Percentiles rank a stretch among this genome's conserved stretches.
Evolutionary conservation across 768 basidiomycete species (phyloP).

Genomic region (Hericium alpestre): DNA sequence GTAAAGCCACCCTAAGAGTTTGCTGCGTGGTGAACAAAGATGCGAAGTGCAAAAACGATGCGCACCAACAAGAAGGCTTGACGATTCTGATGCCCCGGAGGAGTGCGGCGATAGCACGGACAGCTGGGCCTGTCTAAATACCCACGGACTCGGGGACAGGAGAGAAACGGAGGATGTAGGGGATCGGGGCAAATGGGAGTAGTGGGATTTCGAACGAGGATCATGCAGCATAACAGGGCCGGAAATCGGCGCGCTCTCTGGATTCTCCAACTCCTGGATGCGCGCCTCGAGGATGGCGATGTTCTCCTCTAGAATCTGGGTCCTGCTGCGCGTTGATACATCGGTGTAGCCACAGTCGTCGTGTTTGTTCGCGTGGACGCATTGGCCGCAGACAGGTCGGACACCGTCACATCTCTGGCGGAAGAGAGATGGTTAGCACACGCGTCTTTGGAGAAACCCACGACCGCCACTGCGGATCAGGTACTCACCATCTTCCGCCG

Average conservation of each 20-base stretch:
- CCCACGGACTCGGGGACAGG: not conserved
- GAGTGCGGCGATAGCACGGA: not conserved
- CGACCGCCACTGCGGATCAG: too few species aligned
- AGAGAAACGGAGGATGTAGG: too few species aligned
- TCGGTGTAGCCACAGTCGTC: constrained; percentile 67
- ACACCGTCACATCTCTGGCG: constrained; percentile 53
- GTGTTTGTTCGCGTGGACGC: constrained; percentile 41
- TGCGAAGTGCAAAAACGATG: not conserved
- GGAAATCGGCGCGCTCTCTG: not conserved
- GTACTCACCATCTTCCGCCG: constrained; percentile 12
- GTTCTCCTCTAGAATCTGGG: constrained; percentile 48
- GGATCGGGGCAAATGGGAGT: not conserved
- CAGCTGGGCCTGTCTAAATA: not conserved
- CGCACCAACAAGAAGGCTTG: constrained; percentile 3
- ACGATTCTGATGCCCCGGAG: constrained; percentile 3
- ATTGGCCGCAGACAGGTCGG: constrained; percentile 57
- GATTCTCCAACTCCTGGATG: constrained; percentile 21
- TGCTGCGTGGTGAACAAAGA: too few species aligned
- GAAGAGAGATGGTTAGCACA: not conserved
- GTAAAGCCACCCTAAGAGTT: not conserved
- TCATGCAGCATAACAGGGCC: constrained; percentile 11
- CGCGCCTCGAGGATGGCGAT: constrained; percentile 44
- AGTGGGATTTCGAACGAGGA: constrained; percentile 7
- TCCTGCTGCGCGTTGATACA: constrained; percentile 46
- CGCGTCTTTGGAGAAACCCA: not conserved